These are phyloP conservation scores for Nepenthes gracilis DNA, from an alignment of 148 eudicot species.

Conservation along the genomic window DNA sequence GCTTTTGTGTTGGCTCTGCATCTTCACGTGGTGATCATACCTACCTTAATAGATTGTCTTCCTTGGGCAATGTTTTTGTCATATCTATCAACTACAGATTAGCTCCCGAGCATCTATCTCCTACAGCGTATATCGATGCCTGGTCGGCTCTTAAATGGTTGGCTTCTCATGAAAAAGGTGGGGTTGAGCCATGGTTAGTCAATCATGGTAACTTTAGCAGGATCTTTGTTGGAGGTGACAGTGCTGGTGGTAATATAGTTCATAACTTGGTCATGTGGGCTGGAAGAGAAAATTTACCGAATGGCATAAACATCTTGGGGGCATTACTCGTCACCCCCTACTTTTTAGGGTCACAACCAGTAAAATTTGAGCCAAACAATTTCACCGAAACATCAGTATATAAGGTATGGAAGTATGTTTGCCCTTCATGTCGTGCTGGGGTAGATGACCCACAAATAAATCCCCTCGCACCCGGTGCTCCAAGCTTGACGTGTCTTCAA, in stretches of 20 bases:
- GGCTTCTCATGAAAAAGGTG: slow-evolving; percentile 11
- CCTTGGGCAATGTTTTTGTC: slow-evolving; percentile 12
- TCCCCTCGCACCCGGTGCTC: slow-evolving; percentile 11
- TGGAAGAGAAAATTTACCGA: slow-evolving; percentile 5
- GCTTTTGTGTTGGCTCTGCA: slow-evolving; percentile 13
- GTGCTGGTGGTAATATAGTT: slow-evolving; percentile 29
- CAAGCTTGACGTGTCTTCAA: slow-evolving; percentile 7
- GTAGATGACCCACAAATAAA: slow-evolving; percentile 9
- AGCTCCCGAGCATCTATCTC: slow-evolving; percentile 29
- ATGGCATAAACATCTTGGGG: slow-evolving; percentile 14
- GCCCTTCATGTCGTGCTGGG: slow-evolving; percentile 7
- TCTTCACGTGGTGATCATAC: slow-evolving; percentile 10
- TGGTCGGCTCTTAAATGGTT: slow-evolving; percentile 30
- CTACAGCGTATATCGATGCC: slow-evolving; percentile 24
- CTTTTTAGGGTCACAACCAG: slow-evolving; percentile 16
- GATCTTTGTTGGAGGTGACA: slow-evolving; percentile 23
- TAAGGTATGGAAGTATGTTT: slow-evolving; percentile 13
- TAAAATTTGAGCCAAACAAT: slow-evolving; percentile 13
- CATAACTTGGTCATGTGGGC: slow-evolving; percentile 20
- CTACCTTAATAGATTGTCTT: slow-evolving; percentile 15
- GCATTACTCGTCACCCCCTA: slow-evolving; percentile 18
- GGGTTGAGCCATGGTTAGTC: slow-evolving; percentile 23
- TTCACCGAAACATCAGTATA: slow-evolving; percentile 1
- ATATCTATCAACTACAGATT: slow-evolving; percentile 25
- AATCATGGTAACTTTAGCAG: slow-evolving; percentile 17